Evolutionary conservation across 1,284 basidiomycete genomes (phyloP), one percentile per base, ranked within the genome.

Genomic region (Coniophora puteana): DNA sequence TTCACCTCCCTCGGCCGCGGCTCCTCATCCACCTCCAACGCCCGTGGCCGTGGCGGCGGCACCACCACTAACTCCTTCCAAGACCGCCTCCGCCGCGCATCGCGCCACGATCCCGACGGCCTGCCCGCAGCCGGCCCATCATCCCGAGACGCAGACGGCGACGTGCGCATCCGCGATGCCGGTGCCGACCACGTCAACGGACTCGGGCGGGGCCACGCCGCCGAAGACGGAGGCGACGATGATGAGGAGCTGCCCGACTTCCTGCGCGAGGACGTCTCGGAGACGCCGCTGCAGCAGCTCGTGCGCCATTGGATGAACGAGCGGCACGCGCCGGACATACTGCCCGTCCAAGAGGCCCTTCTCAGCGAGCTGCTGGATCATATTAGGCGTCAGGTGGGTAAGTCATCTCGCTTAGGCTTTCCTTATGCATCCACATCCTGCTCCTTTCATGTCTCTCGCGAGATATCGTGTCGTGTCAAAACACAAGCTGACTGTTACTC

Each of bases 291-390:
- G 5, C 75, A 82, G 45, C 68, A 77, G 50, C 73, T 95, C 35
- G 81, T 80, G 38, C 72, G 83, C 34, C 83, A 85, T 42, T 93
- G 90, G 90, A 81, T 86, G 66, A 86, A 89, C 62, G 92, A 95
- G 56, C 68, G 92, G 38, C 83, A 90, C 46, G 80, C 87, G 4
- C 88, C 86, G 2, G 89, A 90, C 50, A 73, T 95, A 25, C 69
- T 93, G 33, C 74, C 77, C 3, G 82, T 82, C 35, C 84, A 90
- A 49, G 89, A 88, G 43, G 77, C 79, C 36, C 63, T 94, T 14
- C 68, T 95, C 30, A 75, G 80, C 14, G 65, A 70, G 16, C 53
- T 94, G 35, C 68, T 95, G 51, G 88, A 93, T 59, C 87, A 89
- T 55, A 75, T 95, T 39, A 74, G 88, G 53, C 80, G 89, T 54